Evolutionary conservation across 2,329 filamentous ascomycete genomes (phyloP).

Genomic region (Hortaea werneckii): DNA sequence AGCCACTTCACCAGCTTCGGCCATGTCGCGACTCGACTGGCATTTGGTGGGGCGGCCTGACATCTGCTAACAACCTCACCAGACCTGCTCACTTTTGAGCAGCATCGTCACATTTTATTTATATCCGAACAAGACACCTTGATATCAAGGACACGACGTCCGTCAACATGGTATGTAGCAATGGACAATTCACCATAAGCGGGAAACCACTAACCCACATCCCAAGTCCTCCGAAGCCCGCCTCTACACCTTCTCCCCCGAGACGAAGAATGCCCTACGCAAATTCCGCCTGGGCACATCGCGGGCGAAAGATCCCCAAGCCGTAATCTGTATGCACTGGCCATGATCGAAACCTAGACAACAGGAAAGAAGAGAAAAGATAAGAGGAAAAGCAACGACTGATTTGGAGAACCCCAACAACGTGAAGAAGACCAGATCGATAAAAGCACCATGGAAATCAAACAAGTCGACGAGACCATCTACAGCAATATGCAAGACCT

Average conservation of each 20-base stretch:
- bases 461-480: slow-evolving; percentile 66
- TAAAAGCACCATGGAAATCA: slow-evolving; percentile 80
- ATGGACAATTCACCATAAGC: too few species aligned
- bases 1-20: too few species aligned
- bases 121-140: too few species aligned
- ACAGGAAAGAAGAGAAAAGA: too few species aligned
- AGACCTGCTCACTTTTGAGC: too few species aligned
- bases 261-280: slow-evolving; percentile 79
- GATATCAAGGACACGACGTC: neutral
- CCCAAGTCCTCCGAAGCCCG: slow-evolving; percentile 62
- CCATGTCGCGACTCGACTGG: too few species aligned
- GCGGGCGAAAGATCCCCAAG: slow-evolving; percentile 74
- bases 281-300: slow-evolving; percentile 93
- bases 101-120: too few species aligned
- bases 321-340: slow-evolving; percentile 73
- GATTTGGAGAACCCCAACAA: too few species aligned
- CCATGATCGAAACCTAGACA: neutral
- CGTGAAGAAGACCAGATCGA: slow-evolving; percentile 68
- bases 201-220: neutral
- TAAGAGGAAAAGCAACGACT: neutral
- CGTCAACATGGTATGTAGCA: neutral
- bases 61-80: too few species aligned
- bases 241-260: slow-evolving; percentile 83
- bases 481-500: slow-evolving; percentile 76
- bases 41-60: too few species aligned